Percentiles rank a stretch among this genome's conserved stretches.
phyloP scores from a whole-genome alignment of 257 asterid genomes.

The Solanum virginianum region DNA sequence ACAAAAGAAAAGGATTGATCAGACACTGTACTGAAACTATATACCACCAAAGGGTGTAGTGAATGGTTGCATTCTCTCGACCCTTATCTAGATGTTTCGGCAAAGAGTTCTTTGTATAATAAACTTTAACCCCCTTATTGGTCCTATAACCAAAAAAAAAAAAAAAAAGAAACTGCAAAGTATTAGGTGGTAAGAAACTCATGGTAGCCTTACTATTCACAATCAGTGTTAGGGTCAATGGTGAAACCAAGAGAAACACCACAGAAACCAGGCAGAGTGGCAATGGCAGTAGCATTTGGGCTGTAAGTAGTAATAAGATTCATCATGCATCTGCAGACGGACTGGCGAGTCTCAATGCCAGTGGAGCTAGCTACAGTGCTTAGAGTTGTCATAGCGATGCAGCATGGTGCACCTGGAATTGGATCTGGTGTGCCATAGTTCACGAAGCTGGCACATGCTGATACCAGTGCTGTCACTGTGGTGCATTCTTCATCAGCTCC shows the following conservation, averaged over 20 bases:
- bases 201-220: constrained; percentile 46
- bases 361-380: constrained; percentile 28
- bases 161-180: neutral
- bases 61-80: neutral
- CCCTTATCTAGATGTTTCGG: neutral
- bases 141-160: neutral
- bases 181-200: neutral
- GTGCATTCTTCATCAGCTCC: constrained; percentile 30
- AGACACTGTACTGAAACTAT: neutral
- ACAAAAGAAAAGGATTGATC: neutral
- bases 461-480: constrained; percentile 51
- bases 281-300: constrained; percentile 79
- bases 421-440: constrained; percentile 62
- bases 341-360: constrained; percentile 25
- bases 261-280: constrained; percentile 86
- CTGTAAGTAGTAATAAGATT: constrained; percentile 27
- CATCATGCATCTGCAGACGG: constrained; percentile 71
- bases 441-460: constrained; percentile 66
- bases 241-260: constrained; percentile 84
- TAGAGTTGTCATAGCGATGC: constrained; percentile 60
- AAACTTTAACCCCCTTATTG: neutral
- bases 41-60: neutral
- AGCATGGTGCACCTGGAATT: constrained; percentile 66
- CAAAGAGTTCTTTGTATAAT: neutral
- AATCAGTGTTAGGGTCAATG: constrained; percentile 70